These are phyloP conservation scores for Spongiforma sp. DNA, from an alignment of 1,284 basidiomycete species.

Conservation along the genomic window DNA sequence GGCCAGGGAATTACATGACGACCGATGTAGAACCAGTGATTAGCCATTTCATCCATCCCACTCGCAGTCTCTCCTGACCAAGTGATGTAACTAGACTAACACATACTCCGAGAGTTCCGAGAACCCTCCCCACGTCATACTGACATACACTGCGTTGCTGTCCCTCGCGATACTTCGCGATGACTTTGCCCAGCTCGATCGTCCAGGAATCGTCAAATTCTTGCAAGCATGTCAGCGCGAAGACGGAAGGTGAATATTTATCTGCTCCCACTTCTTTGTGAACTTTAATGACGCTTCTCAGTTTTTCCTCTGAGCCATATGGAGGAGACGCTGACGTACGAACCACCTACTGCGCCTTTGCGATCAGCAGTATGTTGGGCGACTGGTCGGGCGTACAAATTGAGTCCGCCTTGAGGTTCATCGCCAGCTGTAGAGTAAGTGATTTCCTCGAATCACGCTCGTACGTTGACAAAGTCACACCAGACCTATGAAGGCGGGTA, in stretches of 20 bases:
- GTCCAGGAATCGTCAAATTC: constrained; percentile 64
- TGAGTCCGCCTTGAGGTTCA: constrained; percentile 62
- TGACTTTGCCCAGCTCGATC: constrained; percentile 72
- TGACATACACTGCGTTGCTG: constrained; percentile 89
- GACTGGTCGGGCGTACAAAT: constrained; percentile 81
- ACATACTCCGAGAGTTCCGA: constrained; percentile 47
- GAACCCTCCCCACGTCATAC: constrained; percentile 85
- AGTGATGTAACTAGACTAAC: constrained; percentile 33
- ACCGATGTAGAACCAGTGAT: constrained; percentile 21
- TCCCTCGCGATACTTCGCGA: constrained; percentile 85
- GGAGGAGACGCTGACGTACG: constrained; percentile 77
- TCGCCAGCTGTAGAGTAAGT: constrained; percentile 71
- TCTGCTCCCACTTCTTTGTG: constrained; percentile 6
- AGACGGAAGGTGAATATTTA: constrained; percentile 75
- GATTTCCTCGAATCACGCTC: neutral
- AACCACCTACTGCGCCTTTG: constrained; percentile 90
- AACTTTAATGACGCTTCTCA: constrained; percentile 35
- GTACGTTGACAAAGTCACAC: constrained; percentile 3
- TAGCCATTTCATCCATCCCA: constrained; percentile 4
- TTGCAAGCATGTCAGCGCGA: constrained; percentile 72
- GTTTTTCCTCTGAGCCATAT: constrained; percentile 78
- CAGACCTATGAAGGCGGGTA: constrained; percentile 96
- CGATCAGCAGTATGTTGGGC: constrained; percentile 76
- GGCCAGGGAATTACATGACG: constrained; percentile 74
- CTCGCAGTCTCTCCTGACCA: constrained; percentile 11